Evolutionary conservation across 2,329 filamentous ascomycete species (phyloP).

Genomic region (Karstenula rhodostoma): DNA sequence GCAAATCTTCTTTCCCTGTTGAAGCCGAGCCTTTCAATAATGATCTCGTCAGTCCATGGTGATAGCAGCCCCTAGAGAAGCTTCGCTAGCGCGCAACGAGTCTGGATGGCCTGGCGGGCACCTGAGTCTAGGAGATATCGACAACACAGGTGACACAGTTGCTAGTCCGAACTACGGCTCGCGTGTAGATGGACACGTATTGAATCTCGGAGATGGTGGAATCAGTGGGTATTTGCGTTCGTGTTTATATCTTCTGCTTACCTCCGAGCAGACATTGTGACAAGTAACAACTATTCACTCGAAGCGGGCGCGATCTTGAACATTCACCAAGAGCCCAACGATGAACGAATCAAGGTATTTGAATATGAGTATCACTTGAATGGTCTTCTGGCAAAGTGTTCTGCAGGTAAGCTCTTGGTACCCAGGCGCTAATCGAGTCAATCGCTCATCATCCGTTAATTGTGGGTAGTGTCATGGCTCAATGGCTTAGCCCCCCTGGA

Average conservation of each 20-base stretch:
- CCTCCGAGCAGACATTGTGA: neutral
- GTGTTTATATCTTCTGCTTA: neutral
- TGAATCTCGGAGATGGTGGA: slow-evolving; percentile 1
- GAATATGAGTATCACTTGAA: neutral
- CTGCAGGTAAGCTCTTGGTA: neutral
- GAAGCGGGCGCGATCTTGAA: neutral
- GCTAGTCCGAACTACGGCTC: slow-evolving; percentile 5
- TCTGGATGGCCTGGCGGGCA: neutral
- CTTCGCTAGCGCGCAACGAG: neutral
- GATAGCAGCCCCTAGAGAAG: no score
- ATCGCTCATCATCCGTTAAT: neutral
- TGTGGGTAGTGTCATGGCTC: neutral
- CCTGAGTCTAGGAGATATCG: neutral
- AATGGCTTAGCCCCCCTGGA: neutral
- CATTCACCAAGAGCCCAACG: neutral
- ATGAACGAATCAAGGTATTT: neutral
- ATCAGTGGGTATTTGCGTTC: neutral
- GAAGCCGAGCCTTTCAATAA: no score
- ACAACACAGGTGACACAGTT: slow-evolving; percentile 2
- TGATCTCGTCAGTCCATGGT: neutral
- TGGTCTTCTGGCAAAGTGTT: neutral
- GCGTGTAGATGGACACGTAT: slow-evolving; percentile 2
- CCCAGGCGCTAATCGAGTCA: neutral
- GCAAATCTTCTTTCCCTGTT: neutral
- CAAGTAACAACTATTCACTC: neutral